Evolutionary conservation across 176 grass and related monocot species (phyloP).

Genomic region (Carex pumila): DNA sequence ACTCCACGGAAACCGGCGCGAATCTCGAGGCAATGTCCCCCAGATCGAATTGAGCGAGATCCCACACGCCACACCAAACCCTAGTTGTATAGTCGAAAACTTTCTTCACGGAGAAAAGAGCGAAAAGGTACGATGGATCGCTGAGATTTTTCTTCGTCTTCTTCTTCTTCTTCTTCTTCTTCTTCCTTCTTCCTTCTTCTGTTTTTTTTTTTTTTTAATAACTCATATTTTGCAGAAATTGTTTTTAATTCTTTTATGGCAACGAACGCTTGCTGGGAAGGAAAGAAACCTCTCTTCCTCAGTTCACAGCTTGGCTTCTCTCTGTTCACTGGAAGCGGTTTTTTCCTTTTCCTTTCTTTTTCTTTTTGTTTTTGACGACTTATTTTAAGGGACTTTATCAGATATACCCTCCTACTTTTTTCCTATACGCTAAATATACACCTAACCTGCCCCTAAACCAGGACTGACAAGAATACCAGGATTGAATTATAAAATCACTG

Average conservation of each 20-base stretch:
- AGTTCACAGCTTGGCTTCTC: conserved; percentile 31
- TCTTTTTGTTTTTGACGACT: conserved; percentile 16
- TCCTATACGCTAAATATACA: not conserved
- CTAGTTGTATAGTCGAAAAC: conserved; percentile 11
- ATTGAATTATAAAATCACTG: not conserved
- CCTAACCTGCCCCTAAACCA: not conserved
- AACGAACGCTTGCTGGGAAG: conserved; percentile 39
- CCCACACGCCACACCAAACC: conserved; percentile 16
- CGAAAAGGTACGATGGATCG: not conserved
- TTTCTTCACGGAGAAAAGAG: not conserved
- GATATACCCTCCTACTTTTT: not conserved
- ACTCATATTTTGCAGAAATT: not conserved
- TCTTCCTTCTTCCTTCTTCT: not conserved
- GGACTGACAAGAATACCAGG: not conserved
- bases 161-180: not conserved
- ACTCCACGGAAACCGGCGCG: not conserved
- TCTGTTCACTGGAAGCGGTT: conserved; percentile 33
- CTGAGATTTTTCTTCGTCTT: not conserved
- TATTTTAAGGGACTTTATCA: not conserved
- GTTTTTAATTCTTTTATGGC: conserved; percentile 3
- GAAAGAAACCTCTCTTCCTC: conserved; percentile 39
- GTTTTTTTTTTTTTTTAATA: not conserved
- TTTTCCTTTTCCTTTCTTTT: conserved; percentile 10
- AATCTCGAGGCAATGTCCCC: not conserved
- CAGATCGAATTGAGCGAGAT: conserved; percentile 23